Percentiles rank a stretch among this genome's conserved stretches.
These are phyloP conservation scores for Leucosporidium yakuticum DNA, from an alignment of 768 basidiomycete species.

Conservation along the genomic window DNA sequence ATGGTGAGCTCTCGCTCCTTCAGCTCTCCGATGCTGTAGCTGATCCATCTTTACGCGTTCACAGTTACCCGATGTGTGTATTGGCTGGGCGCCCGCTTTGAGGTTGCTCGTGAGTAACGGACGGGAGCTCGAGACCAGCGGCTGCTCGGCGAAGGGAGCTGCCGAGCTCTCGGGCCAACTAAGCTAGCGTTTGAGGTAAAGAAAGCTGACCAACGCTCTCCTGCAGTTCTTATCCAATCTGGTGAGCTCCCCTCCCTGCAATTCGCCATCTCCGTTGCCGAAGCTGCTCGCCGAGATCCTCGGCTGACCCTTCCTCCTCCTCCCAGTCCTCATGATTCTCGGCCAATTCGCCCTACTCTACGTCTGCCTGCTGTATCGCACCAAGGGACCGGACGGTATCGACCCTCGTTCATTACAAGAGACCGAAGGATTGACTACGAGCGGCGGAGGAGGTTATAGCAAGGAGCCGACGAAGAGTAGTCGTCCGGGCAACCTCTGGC, in stretches of 20 bases:
- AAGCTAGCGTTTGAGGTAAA: too few relatives aligned
- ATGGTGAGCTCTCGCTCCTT: too few relatives aligned
- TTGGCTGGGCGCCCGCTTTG: background rate
- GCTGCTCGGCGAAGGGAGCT: too few relatives aligned
- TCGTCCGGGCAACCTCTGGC: constrained; percentile 29
- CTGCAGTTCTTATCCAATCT: too few relatives aligned
- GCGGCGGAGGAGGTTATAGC: too few relatives aligned
- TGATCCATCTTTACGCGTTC: too few relatives aligned
- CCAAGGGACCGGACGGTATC: background rate
- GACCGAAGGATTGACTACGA: background rate
- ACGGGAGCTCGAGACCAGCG: too few relatives aligned
- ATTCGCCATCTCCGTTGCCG: background rate
- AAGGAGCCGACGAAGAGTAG: background rate
- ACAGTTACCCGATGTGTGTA: too few relatives aligned
- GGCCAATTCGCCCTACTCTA: constrained; percentile 32
- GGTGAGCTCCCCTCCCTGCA: background rate
- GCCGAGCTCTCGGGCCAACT: too few relatives aligned
- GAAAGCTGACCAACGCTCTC: too few relatives aligned
- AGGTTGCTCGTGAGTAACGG: background rate
- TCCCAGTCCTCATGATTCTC: constrained; percentile 28
- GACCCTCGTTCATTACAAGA: constrained; percentile 1
- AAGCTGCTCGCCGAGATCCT: background rate
- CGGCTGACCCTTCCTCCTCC: background rate
- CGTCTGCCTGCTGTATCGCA: constrained; percentile 31
- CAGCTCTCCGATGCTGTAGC: too few relatives aligned